Conservation (phyloP, 2,329 filamentous ascomycete species). For the Xenosphaeropsis pyriputrescens region DNA sequence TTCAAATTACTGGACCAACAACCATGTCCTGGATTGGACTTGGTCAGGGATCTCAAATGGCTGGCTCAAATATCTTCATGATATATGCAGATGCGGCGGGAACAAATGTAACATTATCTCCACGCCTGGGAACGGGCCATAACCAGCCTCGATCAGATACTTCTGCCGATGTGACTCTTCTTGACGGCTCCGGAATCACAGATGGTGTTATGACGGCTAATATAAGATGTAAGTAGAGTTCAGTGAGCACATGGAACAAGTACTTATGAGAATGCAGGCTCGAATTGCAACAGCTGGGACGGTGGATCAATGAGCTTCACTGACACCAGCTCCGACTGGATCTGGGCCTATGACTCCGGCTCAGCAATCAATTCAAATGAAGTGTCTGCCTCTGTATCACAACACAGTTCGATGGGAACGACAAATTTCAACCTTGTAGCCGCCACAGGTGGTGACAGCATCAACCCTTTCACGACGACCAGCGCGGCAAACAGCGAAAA, state of each 20-base stretch:
- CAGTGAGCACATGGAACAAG: slow-evolving; percentile 5
- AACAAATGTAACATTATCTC: slow-evolving; percentile 41
- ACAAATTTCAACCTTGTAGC: slow-evolving; percentile 30
- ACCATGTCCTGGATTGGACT: slow-evolving; percentile 37
- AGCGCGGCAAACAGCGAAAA: slow-evolving; percentile 1
- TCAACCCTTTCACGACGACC: slow-evolving; percentile 10
- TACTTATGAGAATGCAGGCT: slow-evolving; percentile 17
- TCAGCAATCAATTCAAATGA: slow-evolving; percentile 30
- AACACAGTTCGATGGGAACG: slow-evolving; percentile 26
- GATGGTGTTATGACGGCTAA: slow-evolving; percentile 39
- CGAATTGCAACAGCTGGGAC: slow-evolving; percentile 35
- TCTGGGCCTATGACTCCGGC: slow-evolving; percentile 30
- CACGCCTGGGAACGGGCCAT: slow-evolving; percentile 29
- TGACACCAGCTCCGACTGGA: slow-evolving; percentile 27
- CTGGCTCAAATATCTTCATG: slow-evolving; percentile 40
- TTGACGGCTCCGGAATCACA: slow-evolving; percentile 36
- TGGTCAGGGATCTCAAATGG: slow-evolving; percentile 38
- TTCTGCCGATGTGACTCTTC: slow-evolving; percentile 27
- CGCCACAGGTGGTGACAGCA: slow-evolving; percentile 29
- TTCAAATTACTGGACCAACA: slow-evolving; percentile 38
- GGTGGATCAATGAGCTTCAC: slow-evolving; percentile 35
- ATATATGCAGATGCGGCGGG: slow-evolving; percentile 35
- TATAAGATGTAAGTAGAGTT: slow-evolving; percentile 27
- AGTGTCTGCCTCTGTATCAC: slow-evolving; percentile 22
- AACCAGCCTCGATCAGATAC: slow-evolving; percentile 24